A percentile compares a stretch with the other conserved stretches of the same genome.
phyloP scores from a whole-genome alignment of 2,329 filamentous ascomycete species.

The Colletotrichum echinochloae region DNA sequence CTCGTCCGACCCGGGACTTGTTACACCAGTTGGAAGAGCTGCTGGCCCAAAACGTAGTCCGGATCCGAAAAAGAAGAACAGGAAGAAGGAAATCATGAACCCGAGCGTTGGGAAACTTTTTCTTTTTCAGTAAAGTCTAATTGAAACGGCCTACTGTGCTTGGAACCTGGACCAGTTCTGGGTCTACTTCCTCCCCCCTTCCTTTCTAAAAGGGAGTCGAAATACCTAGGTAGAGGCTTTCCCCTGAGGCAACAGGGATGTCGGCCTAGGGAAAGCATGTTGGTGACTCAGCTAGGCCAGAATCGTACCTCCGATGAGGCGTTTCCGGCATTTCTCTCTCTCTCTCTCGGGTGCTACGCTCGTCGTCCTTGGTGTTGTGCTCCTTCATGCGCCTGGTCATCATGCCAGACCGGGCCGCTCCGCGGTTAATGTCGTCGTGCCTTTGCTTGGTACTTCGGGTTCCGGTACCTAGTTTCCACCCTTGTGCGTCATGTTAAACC shows the following conservation, averaged over 20 bases:
- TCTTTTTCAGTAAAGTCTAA: not conserved
- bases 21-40: not conserved
- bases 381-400: constrained; percentile 8
- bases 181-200: not conserved
- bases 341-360: constrained; percentile 14
- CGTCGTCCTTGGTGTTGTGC: not conserved
- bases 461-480: too few species aligned
- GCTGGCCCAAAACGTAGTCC: constrained; percentile 19
- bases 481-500: too few species aligned
- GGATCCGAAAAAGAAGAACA: not conserved
- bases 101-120: not conserved
- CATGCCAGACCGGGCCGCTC: too few species aligned
- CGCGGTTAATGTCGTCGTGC: too few species aligned
- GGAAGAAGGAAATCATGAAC: not conserved
- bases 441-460: too few species aligned
- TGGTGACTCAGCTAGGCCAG: not conserved
- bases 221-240: not conserved
- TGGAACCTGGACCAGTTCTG: not conserved
- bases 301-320: constrained; percentile 1
- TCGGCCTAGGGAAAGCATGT: not conserved
- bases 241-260: not conserved
- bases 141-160: not conserved
- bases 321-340: constrained; percentile 9
- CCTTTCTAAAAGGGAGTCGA: constrained; percentile 22
- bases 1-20: not conserved